A percentile compares a stretch with the other conserved stretches of the same genome.
These are phyloP conservation scores for Dictyostelium firmibasis DNA, from an alignment of 78 protist species.

Conservation along the genomic window DNA sequence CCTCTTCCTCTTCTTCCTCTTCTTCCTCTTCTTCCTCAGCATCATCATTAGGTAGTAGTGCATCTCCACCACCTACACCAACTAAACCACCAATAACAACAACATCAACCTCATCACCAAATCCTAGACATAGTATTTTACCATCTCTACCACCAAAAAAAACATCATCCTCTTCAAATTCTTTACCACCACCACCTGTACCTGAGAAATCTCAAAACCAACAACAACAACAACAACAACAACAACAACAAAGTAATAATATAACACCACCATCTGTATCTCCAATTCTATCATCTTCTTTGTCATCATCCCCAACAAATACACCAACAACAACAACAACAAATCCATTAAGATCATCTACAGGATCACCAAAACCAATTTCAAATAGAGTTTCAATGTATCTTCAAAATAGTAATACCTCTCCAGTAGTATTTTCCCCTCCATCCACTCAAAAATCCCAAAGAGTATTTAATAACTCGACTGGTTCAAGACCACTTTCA, in stretches of 20 bases:
- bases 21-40: background rate
- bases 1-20: background rate
- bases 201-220: background rate
- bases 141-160: background rate
- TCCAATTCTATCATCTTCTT: background rate
- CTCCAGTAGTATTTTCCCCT: background rate
- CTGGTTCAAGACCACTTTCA: background rate
- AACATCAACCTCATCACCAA: background rate
- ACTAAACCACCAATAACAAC: background rate
- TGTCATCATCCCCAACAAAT: background rate
- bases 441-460: background rate
- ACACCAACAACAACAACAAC: background rate
- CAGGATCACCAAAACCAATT: background rate
- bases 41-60: background rate
- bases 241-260: background rate
- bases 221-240: background rate
- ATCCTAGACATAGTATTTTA: background rate
- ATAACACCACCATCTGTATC: background rate
- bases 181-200: background rate
- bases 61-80: conserved; percentile 16
- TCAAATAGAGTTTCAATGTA: conserved; percentile 31
- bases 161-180: background rate
- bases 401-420: background rate
- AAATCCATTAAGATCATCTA: background rate
- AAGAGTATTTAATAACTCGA: background rate